Evolutionary conservation across 2,329 filamentous ascomycete genomes (phyloP).

Genomic region (Sclerotinia spermophila): DNA sequence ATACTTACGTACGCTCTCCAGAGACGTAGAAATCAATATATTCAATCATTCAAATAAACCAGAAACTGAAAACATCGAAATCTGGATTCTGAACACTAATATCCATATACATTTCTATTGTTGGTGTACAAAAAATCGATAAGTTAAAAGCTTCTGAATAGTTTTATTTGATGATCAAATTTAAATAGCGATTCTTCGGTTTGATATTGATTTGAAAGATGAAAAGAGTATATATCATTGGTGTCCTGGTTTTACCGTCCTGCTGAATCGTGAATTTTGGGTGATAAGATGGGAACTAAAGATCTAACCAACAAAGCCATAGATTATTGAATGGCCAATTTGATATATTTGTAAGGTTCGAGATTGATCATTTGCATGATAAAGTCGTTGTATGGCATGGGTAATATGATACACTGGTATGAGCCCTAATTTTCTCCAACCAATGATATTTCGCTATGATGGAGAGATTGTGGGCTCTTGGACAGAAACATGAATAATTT

Average conservation of each 20-base stretch:
- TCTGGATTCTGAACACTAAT: not conserved
- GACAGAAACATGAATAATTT: not conserved
- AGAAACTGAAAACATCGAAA: not conserved
- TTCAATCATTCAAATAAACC: not conserved
- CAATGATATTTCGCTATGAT: conserved; percentile 7
- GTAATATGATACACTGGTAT: conserved; percentile 15
- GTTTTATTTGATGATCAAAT: not conserved
- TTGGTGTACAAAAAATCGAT: not conserved
- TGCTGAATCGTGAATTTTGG: not conserved
- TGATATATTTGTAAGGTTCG: not conserved
- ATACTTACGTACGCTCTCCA: not conserved
- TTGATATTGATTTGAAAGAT: not conserved
- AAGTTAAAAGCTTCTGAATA: not conserved
- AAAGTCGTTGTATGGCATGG: not conserved
- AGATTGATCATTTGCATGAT: conserved; percentile 12
- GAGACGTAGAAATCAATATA: not conserved
- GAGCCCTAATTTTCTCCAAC: not conserved
- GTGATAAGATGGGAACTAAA: not conserved
- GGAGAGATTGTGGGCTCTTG: not conserved
- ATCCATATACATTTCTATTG: not conserved
- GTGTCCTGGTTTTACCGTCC: not conserved
- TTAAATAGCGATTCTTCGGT: not conserved
- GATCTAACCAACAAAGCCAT: not conserved
- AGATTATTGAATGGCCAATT: not conserved
- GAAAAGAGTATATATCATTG: not conserved